A percentile compares a stretch with the other conserved stretches of the same genome.
These are phyloP conservation scores for Podila epigama DNA, from an alignment of 192 early-diverging fungal genomes.

Conservation along the genomic window DNA sequence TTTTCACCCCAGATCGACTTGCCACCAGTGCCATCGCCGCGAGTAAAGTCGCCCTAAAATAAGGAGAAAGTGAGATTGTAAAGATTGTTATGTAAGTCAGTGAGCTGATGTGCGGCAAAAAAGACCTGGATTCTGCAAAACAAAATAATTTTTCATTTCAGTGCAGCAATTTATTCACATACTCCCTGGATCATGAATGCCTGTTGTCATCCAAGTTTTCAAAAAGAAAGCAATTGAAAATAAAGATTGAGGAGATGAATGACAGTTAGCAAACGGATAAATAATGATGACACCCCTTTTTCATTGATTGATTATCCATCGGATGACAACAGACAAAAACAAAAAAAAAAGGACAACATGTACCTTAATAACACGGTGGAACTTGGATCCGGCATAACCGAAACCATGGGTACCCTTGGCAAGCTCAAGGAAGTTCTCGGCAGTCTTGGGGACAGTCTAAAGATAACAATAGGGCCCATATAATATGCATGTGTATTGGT, in stretches of 20 bases:
- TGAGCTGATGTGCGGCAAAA: not conserved
- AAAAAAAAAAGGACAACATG: slow-evolving; percentile 14
- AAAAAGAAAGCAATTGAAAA: not conserved
- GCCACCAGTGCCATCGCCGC: slow-evolving; percentile 79
- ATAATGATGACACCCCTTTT: not conserved
- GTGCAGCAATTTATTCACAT: slow-evolving; percentile 6
- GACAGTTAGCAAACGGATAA: not conserved
- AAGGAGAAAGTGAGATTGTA: slow-evolving; percentile 40
- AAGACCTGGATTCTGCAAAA: too few relatives aligned
- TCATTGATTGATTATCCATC: not conserved
- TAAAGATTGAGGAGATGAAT: not conserved
- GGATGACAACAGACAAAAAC: too few relatives aligned
- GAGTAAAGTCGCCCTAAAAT: slow-evolving; percentile 75
- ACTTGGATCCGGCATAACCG: slow-evolving; percentile 50
- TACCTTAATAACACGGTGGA: slow-evolving; percentile 77
- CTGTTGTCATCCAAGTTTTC: too few relatives aligned
- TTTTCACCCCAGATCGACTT: slow-evolving; percentile 82
- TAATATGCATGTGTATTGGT: not conserved
- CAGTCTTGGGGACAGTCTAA: slow-evolving; percentile 70
- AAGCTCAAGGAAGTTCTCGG: slow-evolving; percentile 94
- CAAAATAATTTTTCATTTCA: not conserved
- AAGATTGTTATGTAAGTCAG: slow-evolving; percentile 48
- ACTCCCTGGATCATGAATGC: slow-evolving; percentile 58
- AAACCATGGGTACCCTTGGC: slow-evolving; percentile 75
- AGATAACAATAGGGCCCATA: not conserved